Conservation (phyloP, 805 yeast genomes). For the Saccharomyces kudriavzevii region DNA sequence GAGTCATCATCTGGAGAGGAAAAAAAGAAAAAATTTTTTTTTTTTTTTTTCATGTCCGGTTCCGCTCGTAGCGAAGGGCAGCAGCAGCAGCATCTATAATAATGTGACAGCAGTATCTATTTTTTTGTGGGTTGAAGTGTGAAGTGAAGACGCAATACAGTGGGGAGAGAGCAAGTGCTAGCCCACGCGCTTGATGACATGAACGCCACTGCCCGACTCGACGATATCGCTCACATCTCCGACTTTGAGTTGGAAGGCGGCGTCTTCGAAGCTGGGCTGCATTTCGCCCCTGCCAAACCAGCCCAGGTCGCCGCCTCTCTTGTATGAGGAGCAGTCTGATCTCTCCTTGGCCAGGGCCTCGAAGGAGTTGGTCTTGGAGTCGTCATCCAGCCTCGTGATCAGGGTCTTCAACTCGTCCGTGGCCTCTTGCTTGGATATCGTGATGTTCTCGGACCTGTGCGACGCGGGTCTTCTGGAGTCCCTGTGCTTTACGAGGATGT, state of each 20-base stretch:
- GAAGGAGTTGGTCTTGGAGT: conserved; percentile 36
- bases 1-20: background rate
- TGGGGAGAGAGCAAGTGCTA: background rate
- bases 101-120: background rate
- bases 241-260: conserved; percentile 69
- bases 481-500: conserved; percentile 72
- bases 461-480: conserved; percentile 86
- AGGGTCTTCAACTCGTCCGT: conserved; percentile 56
- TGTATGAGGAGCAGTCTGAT: conserved; percentile 82
- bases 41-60: background rate
- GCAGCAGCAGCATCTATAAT: background rate
- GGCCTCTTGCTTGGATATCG: conserved; percentile 79
- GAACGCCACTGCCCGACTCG: conserved; percentile 88
- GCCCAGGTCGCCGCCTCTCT: conserved; percentile 89
- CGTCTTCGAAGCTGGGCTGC: conserved; percentile 92
- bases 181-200: conserved; percentile 74
- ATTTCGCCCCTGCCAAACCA: conserved; percentile 81
- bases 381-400: conserved; percentile 3
- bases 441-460: conserved; percentile 74
- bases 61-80: background rate
- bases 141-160: background rate
- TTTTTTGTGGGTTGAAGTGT: background rate
- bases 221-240: conserved; percentile 80
- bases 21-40: background rate
- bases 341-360: conserved; percentile 71